Evolutionary conservation across 1,284 basidiomycete genomes (phyloP), one percentile per base, ranked within the genome.

Genomic region (Cutaneotrichosporon daszewskae): DNA sequence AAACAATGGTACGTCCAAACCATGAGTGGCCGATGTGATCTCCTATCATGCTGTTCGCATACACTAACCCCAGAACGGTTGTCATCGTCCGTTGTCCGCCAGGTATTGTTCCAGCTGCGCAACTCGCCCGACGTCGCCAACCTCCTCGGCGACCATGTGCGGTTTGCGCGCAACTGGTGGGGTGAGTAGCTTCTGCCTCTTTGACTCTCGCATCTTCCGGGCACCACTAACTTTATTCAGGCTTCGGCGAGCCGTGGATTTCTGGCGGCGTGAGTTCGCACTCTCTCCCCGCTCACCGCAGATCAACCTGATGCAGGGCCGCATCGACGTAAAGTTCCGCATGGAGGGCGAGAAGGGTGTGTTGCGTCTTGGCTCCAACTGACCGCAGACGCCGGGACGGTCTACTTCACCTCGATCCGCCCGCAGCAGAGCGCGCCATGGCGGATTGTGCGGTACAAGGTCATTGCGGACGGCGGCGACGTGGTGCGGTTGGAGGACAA

Each of bases 391-490:
- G 47, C 58, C 18, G 70, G 66, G 19, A 71, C 69, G 5, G 63
- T 71, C 18, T 70, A 66, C 53, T 72, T 72, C 38, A 72, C 70
- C 6, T 67, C 66, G n/a, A 68, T 72, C 47, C 43, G 70, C 26
- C 70, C 69, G 10, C 55, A 62, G 36, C 55, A 65, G 37, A 59
- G 64, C 14, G 58, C 65, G 12, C 60, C 64, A 12, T 72, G 68
- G 62, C 49, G 64, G 23, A 71, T 70, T 45, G 69, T 72, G 9
- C 62, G 69, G 36, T 72, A 69, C 61, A 72, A 72, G 55, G 56
- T 72, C 36, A 65, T 69, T 28, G 55, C 64, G 9, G 69, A 72
- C 43, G 52, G 52, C 43, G 68, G 68, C 23, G 54, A 65, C 42
- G 56, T 58, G 0, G 23, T 72, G 14, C 62, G 59, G 14, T 53